phyloP scores from a whole-genome alignment of 2,329 filamentous ascomycete species.

The Fusarium metavorans region DNA sequence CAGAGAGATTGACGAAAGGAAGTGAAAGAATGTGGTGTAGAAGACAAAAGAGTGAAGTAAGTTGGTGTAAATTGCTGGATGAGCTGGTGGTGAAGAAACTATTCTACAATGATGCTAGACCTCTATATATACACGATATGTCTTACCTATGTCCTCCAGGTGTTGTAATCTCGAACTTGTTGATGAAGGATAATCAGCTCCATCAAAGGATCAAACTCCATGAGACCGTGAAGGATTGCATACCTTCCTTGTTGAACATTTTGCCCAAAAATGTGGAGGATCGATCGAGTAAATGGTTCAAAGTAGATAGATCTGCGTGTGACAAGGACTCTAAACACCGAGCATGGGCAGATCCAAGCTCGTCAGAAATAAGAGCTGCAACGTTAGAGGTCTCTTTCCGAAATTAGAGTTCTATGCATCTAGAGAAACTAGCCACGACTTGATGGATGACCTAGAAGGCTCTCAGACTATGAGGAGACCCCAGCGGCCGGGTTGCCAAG shows the following conservation, averaged over 20 bases:
- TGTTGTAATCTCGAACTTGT: not conserved
- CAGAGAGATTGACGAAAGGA: not conserved
- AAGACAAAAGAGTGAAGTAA: not conserved
- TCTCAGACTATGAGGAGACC: not conserved
- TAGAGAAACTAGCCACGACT: not conserved
- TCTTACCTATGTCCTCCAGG: not conserved
- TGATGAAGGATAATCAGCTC: not conserved
- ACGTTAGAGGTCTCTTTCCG: not conserved
- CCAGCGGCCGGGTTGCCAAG: not conserved
- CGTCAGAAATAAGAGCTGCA: not conserved
- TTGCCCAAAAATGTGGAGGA: not conserved
- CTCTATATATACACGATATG: not conserved
- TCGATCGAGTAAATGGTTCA: not conserved
- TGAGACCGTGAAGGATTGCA: not conserved
- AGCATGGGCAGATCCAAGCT: not conserved
- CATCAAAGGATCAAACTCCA: not conserved
- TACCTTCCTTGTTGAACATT: not conserved
- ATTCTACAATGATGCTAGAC: not conserved
- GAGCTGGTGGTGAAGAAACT: not conserved
- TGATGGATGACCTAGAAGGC: not conserved
- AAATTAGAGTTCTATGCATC: constrained; percentile 1
- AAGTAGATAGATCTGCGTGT: not conserved
- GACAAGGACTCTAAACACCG: not conserved
- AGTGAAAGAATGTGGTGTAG: not conserved
- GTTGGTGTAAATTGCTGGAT: not conserved